Evolutionary conservation across 345 rosid genomes (phyloP), one percentile per base, ranked within the genome.

Genomic region (Populus davidiana): DNA sequence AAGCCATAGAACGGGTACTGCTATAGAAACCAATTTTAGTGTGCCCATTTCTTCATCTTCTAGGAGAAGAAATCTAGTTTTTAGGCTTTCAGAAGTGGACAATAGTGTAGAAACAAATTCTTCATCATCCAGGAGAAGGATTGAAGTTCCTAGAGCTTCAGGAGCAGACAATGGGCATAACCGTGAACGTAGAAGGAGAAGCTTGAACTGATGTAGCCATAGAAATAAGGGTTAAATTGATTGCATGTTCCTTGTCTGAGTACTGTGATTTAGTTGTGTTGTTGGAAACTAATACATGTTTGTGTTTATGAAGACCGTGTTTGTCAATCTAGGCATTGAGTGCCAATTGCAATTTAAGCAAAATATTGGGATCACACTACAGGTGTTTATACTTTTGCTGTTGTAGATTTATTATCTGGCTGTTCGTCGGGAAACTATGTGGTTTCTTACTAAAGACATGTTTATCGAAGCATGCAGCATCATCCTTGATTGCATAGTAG

Each of bases 171-270:
- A 38, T 36, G 67, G 47, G 8, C 14, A n/a, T 5, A 23, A 33
- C 38, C 67, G 39, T 54, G 50, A 68, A 38, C 25, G 12, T 54
- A 67, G 66, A 67, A 68, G 78, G 71, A 76, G 79, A 76, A 76
- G 79, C 52, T 52, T 76, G 65, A 52, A 10, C 14, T 76, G 50
- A 76, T 38, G 41, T 52, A 23, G 23, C 38, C 72, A 27, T 36
- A 35, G 65, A 16, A 44, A 66, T 11, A 50, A 61, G 13, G n/a
- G 54, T 43, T 49, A 36, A n/a, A 33, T 59, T 56, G 18, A n/a
- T 75, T 44, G 12, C 62, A 7, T 65, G 63, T 33, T 50, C 36
- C 64, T 17, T 75, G 64, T 61, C 50, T 49, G 27, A 39, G 64
- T 25, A 35, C 72, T 35, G 67, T 20, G 9, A 67, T 52, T 23